phyloP scores from a whole-genome alignment of 148 eudicot species.

The Vaccinium vitisidaea region DNA sequence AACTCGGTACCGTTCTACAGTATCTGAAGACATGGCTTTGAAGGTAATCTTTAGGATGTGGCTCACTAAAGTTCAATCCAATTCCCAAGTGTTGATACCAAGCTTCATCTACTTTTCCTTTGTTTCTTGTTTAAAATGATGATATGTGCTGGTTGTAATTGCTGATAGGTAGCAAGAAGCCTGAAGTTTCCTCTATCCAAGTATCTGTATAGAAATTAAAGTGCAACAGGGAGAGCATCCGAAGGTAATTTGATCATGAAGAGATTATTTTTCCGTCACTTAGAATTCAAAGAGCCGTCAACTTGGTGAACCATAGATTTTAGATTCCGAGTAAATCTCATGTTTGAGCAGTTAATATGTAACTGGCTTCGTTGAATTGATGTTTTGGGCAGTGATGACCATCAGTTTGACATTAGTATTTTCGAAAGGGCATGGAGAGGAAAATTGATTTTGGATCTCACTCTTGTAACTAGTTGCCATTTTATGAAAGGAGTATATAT shows the following conservation, averaged over 20 bases:
- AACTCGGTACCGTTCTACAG: conserved; percentile 75
- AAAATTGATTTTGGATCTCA: background rate
- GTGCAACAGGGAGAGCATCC: background rate
- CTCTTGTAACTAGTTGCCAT: background rate
- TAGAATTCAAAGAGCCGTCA: background rate
- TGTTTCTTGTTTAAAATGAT: background rate
- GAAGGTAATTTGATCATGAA: conserved; percentile 6
- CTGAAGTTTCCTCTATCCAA: conserved; percentile 84
- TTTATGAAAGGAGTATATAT: background rate
- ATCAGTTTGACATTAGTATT: background rate
- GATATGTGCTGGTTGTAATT: conserved; percentile 16
- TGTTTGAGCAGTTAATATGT: background rate
- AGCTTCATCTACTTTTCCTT: background rate
- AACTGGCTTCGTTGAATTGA: background rate
- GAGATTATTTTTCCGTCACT: background rate
- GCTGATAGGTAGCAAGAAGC: conserved; percentile 78
- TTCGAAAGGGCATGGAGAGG: background rate
- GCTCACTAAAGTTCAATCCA: background rate
- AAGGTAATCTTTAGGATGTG: conserved; percentile 45
- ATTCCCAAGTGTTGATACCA: conserved; percentile 1
- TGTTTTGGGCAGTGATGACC: background rate
- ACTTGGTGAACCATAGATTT: conserved; percentile 7
- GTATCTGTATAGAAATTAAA: conserved; percentile 63
- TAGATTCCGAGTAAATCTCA: background rate
- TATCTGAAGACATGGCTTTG: conserved; percentile 83